A percentile compares a stretch with the other conserved stretches of the same genome.
Evolutionary conservation across 345 rosid genomes (phyloP).

Genomic region (Lepidium aucheri): DNA sequence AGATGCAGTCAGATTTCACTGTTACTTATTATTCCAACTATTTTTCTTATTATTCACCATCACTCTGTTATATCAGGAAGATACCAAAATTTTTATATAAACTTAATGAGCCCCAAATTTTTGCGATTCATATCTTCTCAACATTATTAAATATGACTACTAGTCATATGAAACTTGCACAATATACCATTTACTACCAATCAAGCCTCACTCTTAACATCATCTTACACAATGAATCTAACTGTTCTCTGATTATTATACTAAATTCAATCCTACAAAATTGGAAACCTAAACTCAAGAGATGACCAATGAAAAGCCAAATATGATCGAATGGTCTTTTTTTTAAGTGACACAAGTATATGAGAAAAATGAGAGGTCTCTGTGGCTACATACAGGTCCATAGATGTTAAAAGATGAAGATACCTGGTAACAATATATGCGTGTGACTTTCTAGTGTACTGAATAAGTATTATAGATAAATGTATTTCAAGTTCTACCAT

Average conservation of each 20-base stretch:
- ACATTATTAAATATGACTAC: neutral
- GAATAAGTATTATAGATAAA: neutral
- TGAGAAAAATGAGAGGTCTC: constrained; percentile 4
- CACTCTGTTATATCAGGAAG: constrained; percentile 1
- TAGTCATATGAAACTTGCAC: neutral
- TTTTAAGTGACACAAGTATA: neutral
- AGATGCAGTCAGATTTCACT: constrained; percentile 2
- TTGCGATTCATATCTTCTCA: neutral
- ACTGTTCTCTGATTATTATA: neutral
- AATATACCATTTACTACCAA: neutral
- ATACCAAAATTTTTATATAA: neutral
- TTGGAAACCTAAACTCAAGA: constrained; percentile 8
- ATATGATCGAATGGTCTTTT: neutral
- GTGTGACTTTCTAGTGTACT: neutral
- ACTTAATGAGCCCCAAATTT: too few relatives aligned
- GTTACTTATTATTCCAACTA: constrained; percentile 2
- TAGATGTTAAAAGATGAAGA: neutral
- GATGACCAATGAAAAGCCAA: neutral
- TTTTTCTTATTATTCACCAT: neutral
- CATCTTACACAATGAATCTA: neutral
- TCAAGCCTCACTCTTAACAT: neutral
- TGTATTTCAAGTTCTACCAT: constrained; percentile 42
- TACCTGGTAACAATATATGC: constrained; percentile 7
- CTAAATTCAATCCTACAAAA: neutral
- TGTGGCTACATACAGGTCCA: neutral